Percentiles rank a stretch among this genome's conserved stretches.
These are phyloP conservation scores for Ajuga reptans DNA, from an alignment of 305 asterid genomes.

Conservation along the genomic window DNA sequence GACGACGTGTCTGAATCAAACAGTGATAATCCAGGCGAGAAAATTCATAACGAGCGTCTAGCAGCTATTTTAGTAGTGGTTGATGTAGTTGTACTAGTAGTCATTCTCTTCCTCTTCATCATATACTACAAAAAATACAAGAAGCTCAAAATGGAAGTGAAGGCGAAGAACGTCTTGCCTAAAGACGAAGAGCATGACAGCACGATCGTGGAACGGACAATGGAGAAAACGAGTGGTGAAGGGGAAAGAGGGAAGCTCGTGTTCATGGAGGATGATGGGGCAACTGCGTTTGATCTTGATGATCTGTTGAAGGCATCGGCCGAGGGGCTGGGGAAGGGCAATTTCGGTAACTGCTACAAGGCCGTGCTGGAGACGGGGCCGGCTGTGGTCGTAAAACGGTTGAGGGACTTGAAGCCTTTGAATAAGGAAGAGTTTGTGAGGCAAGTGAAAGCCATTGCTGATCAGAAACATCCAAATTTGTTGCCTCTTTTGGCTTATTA, in stretches of 20 bases:
- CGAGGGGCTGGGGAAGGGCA: slow-evolving; percentile 69
- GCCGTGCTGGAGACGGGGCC: slow-evolving; percentile 46
- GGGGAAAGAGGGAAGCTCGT: slow-evolving; percentile 41
- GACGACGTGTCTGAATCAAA: slow-evolving; percentile 22
- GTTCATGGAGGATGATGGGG: slow-evolving; percentile 31
- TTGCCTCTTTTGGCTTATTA: slow-evolving; percentile 54
- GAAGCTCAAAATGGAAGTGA: slow-evolving; percentile 34
- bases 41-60: neutral
- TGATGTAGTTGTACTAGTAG: slow-evolving; percentile 29
- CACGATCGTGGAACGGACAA: slow-evolving; percentile 17
- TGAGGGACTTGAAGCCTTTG: slow-evolving; percentile 64
- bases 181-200: slow-evolving; percentile 33
- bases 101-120: slow-evolving; percentile 40
- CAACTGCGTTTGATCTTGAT: slow-evolving; percentile 44
- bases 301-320: slow-evolving; percentile 73
- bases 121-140: slow-evolving; percentile 49
- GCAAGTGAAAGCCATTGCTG: slow-evolving; percentile 46
- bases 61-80: slow-evolving; percentile 30
- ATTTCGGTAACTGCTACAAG: slow-evolving; percentile 68
- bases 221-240: slow-evolving; percentile 15
- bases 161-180: slow-evolving; percentile 11
- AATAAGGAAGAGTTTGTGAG: slow-evolving; percentile 48
- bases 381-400: slow-evolving; percentile 57
- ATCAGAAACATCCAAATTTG: slow-evolving; percentile 58
- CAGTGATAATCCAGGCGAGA: slow-evolving; percentile 7